A percentile compares a stretch with the other conserved stretches of the same genome.
phyloP scores from a whole-genome alignment of 73 alveolate genomes.

The Paramecium pentaurelia region DNA sequence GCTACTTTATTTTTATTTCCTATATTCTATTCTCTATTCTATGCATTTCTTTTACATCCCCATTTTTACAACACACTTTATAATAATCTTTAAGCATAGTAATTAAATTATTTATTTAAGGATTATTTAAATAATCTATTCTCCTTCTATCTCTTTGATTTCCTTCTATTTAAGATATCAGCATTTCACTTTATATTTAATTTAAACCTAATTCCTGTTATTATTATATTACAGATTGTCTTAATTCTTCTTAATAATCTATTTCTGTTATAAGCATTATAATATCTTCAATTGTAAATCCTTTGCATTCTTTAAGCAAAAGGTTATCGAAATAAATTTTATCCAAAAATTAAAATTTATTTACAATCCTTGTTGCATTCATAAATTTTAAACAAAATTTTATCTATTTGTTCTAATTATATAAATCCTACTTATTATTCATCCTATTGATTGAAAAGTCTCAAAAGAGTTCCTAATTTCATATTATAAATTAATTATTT shows the following conservation, averaged over 20 bases:
- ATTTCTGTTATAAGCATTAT: slow-evolving; percentile 25
- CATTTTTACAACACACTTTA: background rate
- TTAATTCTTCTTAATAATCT: background rate
- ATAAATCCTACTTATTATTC: background rate
- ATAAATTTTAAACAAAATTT: background rate
- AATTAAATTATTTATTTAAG: background rate
- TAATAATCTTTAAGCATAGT: background rate
- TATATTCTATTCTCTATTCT: background rate
- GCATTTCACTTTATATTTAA: background rate
- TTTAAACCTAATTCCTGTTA: background rate
- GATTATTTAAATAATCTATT: background rate
- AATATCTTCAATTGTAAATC: background rate
- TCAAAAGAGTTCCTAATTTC: background rate
- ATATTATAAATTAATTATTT: background rate
- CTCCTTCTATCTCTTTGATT: background rate
- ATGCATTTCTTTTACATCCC: background rate
- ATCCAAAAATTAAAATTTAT: background rate
- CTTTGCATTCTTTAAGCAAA: background rate
- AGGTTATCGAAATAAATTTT: background rate
- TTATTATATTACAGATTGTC: background rate
- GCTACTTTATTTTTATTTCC: background rate
- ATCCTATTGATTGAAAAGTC: background rate
- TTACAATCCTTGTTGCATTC: background rate
- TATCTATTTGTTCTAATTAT: background rate
- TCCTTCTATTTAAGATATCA: background rate